Evolutionary conservation across 2,329 filamentous ascomycete genomes (phyloP).

Genomic region (Dothiorella sarmentorum): DNA sequence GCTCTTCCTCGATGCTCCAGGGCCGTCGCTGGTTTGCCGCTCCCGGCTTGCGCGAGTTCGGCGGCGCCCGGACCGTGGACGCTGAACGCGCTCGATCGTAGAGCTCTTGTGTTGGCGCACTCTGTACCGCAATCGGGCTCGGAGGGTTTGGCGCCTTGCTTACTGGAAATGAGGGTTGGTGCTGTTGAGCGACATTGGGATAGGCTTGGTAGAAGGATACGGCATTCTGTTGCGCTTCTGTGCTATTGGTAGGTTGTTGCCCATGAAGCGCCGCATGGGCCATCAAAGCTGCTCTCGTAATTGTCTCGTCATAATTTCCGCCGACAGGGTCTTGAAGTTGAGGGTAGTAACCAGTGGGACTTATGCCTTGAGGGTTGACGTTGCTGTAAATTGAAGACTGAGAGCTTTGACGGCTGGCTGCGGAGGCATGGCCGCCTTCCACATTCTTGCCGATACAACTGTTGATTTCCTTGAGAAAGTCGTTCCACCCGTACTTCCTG

Average conservation of each 20-base stretch:
- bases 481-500: conserved; percentile 61
- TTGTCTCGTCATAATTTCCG: conserved; percentile 20
- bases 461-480: conserved; percentile 56
- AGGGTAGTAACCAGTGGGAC: conserved; percentile 10
- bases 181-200: conserved; percentile 22
- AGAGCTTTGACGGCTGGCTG: conserved; percentile 26
- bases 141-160: conserved; percentile 16
- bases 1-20: conserved; percentile 87
- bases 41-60: conserved; percentile 50
- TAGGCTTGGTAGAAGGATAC: conserved; percentile 18
- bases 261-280: conserved; percentile 22
- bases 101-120: conserved; percentile 52
- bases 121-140: conserved; percentile 41
- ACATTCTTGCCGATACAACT: conserved; percentile 58
- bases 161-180: conserved; percentile 4
- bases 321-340: conserved; percentile 7
- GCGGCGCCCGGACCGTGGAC: conserved; percentile 54
- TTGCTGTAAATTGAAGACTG: conserved; percentile 19
- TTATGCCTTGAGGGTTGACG: neutral
- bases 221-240: conserved; percentile 14
- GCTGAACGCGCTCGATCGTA: conserved; percentile 57
- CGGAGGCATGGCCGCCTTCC: conserved; percentile 48
- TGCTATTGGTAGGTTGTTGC: conserved; percentile 10
- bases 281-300: conserved; percentile 22
- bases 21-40: conserved; percentile 64